Evolutionary conservation across 2,329 filamentous ascomycete species (phyloP).

Genomic region (Pseudogymnoascus verrucosus): DNA sequence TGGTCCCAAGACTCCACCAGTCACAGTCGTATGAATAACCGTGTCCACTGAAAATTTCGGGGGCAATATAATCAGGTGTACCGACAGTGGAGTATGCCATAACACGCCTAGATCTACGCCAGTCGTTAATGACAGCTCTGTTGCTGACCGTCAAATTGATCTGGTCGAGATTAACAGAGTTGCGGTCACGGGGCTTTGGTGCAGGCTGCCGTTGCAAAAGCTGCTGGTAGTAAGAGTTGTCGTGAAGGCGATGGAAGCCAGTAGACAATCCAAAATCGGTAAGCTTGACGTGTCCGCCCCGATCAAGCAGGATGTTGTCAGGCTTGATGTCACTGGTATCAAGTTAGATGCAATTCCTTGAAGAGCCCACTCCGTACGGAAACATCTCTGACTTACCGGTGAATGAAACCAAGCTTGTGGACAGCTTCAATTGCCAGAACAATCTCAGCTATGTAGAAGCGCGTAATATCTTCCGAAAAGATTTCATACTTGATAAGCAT

Average conservation of each 20-base stretch:
- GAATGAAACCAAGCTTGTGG: slow-evolving; percentile 95
- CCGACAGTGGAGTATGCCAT: slow-evolving; percentile 98
- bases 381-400: slow-evolving; percentile 58
- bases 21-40: slow-evolving; percentile 96
- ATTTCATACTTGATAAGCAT: slow-evolving; percentile 99
- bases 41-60: slow-evolving; percentile 94
- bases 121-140: slow-evolving; percentile 95
- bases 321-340: slow-evolving; percentile 85
- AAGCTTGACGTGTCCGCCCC: slow-evolving; percentile 93
- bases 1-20: slow-evolving; percentile 98
- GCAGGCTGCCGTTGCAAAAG: slow-evolving; percentile 79
- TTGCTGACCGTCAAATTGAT: slow-evolving; percentile 98
- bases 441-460: slow-evolving; percentile 98
- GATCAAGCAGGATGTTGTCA: slow-evolving; percentile 94
- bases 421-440: slow-evolving; percentile 97
- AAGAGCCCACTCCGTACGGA: not conserved
- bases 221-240: slow-evolving; percentile 97
- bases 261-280: slow-evolving; percentile 98
- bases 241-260: slow-evolving; percentile 94
- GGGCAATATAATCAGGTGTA: slow-evolving; percentile 96
- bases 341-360: not conserved
- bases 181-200: slow-evolving; percentile 70
- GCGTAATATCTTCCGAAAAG: slow-evolving; percentile 96
- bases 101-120: slow-evolving; percentile 88
- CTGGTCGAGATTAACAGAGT: slow-evolving; percentile 92